Evolutionary conservation across 805 yeast species (phyloP).

Genomic region (Lachancea kluyveri): DNA sequence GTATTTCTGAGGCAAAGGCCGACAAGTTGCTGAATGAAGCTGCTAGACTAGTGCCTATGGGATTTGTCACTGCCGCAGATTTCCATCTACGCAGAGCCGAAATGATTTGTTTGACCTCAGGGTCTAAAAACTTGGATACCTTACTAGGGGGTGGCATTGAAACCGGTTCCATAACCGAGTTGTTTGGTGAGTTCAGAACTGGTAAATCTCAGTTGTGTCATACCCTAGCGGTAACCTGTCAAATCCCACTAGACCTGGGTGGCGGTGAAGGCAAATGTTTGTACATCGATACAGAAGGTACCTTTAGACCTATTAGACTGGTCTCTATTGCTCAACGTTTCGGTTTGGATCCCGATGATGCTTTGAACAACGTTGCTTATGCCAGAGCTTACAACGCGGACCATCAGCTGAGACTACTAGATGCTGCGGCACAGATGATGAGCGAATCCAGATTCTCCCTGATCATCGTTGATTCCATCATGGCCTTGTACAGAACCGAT

Average conservation of each 20-base stretch:
- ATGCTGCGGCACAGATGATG: constrained; percentile 94
- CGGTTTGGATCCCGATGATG: constrained; percentile 87
- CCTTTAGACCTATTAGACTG: constrained; percentile 87
- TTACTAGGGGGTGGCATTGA: constrained; percentile 94
- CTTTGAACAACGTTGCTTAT: constrained; percentile 94
- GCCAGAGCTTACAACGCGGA: constrained; percentile 97
- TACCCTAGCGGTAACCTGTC: constrained; percentile 94
- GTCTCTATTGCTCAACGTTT: constrained; percentile 87
- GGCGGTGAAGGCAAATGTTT: constrained; percentile 98
- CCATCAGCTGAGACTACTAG: constrained; percentile 81
- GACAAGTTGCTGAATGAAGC: constrained; percentile 81
- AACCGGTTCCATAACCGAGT: constrained; percentile 94
- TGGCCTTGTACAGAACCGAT: constrained; percentile 95
- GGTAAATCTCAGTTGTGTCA: constrained; percentile 97
- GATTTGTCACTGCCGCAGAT: constrained; percentile 95
- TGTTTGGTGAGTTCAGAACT: constrained; percentile 95
- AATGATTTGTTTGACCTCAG: constrained; percentile 89
- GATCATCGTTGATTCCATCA: constrained; percentile 91
- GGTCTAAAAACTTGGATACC: constrained; percentile 90
- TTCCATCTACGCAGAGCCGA: constrained; percentile 86
- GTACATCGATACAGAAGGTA: constrained; percentile 95
- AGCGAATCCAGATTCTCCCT: constrained; percentile 85
- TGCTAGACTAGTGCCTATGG: constrained; percentile 83
- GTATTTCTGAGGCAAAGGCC: constrained; percentile 93
- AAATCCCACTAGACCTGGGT: constrained; percentile 91